Base-by-base conservation (phyloP, 108 stramenopile species). In the Fragilaria radians region DNA sequence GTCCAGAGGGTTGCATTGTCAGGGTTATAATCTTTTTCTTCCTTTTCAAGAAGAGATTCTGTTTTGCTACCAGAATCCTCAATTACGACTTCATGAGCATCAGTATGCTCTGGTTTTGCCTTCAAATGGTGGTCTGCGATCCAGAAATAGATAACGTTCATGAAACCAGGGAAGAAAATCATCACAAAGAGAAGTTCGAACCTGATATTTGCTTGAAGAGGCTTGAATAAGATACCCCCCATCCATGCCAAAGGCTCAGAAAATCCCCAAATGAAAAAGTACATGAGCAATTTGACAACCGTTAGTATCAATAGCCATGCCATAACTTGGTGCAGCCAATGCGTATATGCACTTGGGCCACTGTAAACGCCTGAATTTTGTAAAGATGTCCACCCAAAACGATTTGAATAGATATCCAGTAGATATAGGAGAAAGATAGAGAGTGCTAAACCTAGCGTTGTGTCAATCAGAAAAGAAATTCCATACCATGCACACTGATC, bases 401-500 rank as follows among this genome's bases (percentile, higher is more conserved):
- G 46, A 34, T 81, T 79, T 42, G 89, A 87, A 42, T 88, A 29
- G 21, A 48, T 57, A 46, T 91, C 89, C 30, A 91, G 65, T 50
- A 76, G 47, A 59, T 77, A 62, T 5, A 94, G 59, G 46, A 81
- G 78, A 48, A 87, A 54, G 54, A 94, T 81, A 23, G 84, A 80
- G 28, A 94, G 59, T 4, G 80, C 65, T 26, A 94, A 66, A 26
- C 93, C 93, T 57, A 94, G 61, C 3, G 87, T 91, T 3, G 89
- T 91, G 62, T 94, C 93, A 23, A 91, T 86, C 32, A 94, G 63
- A 56, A 84, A 94, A 64, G 76, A 82, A 48, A 94, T 86, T 49
- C 88, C 93, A 55, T 94, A 94, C 93, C 93, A 94, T 0, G 93
- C 93, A 61, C 93, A 94, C 66, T 89, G 83, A 66, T 94, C 93